Conservation (phyloP, 148 eudicot genomes). For the Dianthus caryophyllus region DNA sequence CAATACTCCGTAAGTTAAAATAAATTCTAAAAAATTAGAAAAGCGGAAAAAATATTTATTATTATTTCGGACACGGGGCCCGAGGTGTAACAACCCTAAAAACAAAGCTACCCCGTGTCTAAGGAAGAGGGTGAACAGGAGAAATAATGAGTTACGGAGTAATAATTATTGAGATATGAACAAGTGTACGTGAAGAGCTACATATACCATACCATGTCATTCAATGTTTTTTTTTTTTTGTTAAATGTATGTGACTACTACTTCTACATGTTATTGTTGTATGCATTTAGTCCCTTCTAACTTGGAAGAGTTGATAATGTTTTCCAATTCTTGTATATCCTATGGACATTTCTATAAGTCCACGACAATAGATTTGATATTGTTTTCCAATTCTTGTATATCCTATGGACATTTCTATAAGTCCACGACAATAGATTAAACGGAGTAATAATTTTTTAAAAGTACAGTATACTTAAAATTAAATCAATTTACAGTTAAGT, state of each 20-base stretch:
- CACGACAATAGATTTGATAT: too few species aligned
- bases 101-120: neutral
- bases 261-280: neutral
- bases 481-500: too few species aligned
- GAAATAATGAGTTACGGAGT: neutral
- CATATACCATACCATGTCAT: constrained; percentile 4
- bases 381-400: too few species aligned
- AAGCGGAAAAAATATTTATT: too few species aligned
- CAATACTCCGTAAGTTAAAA: too few species aligned
- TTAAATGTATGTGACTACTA: neutral
- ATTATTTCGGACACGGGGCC: constrained; percentile 2
- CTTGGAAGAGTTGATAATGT: neutral
- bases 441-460: too few species aligned
- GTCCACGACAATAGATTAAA: too few species aligned
- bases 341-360: too few species aligned
- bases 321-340: too few species aligned
- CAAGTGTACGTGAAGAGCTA: constrained; percentile 21
- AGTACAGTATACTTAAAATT: too few species aligned
- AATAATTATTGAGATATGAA: constrained; percentile 2
- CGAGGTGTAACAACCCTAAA: constrained; percentile 28
- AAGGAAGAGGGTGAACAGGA: neutral
- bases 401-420: too few species aligned
- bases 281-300: neutral
- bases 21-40: too few species aligned
- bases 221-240: constrained; percentile 7